These are phyloP conservation scores for Coniochaeta sp. DNA, from an alignment of 2,329 filamentous ascomycete genomes.

Conservation along the genomic window DNA sequence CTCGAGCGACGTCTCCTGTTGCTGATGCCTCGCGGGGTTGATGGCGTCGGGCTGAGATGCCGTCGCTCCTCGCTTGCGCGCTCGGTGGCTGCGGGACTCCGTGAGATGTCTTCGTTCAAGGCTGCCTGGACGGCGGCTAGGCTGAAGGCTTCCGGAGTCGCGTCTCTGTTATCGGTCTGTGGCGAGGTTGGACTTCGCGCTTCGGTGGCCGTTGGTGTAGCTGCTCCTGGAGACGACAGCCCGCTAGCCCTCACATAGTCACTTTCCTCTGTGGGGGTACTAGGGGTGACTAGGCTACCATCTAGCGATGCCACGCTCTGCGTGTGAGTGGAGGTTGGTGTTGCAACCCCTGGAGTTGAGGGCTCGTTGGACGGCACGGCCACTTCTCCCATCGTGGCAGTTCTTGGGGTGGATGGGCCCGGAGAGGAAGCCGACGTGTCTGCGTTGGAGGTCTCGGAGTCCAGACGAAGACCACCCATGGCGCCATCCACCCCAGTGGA, in stretches of 20 bases:
- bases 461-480: neutral
- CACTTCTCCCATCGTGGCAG: neutral
- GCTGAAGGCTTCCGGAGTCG: neutral
- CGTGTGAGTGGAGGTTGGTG: no score
- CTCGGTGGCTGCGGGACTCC: neutral
- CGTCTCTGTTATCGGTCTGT: neutral
- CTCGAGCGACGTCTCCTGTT: slow-evolving; percentile 8
- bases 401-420: neutral
- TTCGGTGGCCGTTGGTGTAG: neutral
- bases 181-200: neutral
- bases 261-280: no score
- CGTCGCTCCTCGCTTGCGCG: neutral
- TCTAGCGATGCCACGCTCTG: no score
- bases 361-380: no score
- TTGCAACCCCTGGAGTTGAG: no score
- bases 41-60: neutral
- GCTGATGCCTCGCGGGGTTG: neutral
- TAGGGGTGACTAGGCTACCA: no score
- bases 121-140: neutral
- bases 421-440: neutral
- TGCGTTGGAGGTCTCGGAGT: neutral
- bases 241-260: neutral
- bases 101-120: neutral
- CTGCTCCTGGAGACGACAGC: neutral
- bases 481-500: neutral